A percentile compares a stretch with the other conserved stretches of the same genome.
phyloP scores from a whole-genome alignment of 345 rosid species.

The Corchorus olitorius region DNA sequence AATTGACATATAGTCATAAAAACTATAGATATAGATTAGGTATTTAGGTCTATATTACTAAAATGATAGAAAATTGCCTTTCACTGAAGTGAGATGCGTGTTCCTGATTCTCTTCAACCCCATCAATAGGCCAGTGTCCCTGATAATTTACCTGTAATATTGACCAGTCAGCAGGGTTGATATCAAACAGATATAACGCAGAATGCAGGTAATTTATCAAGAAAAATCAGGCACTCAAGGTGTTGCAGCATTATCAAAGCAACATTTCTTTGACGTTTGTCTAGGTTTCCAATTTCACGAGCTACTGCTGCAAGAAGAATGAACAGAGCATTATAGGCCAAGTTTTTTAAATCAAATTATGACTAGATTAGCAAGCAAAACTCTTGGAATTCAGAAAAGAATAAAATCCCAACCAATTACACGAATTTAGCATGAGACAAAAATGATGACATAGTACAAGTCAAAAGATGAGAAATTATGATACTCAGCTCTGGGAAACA shows the following conservation, averaged over 20 bases:
- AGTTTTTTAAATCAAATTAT: background rate
- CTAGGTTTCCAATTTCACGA: background rate
- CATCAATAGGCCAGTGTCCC: background rate
- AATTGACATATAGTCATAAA: background rate
- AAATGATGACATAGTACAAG: background rate
- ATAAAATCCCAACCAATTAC: background rate
- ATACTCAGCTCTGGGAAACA: background rate
- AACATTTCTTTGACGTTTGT: background rate
- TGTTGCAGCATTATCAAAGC: background rate
- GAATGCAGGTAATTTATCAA: background rate
- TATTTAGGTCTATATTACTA: background rate
- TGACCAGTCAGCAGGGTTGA: background rate
- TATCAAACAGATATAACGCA: background rate
- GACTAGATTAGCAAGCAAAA: background rate
- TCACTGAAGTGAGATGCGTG: background rate
- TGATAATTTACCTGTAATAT: background rate
- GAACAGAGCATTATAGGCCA: background rate
- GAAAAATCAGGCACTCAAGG: background rate
- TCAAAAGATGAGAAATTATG: background rate
- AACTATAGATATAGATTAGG: background rate
- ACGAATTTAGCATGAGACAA: background rate
- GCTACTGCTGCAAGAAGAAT: background rate
- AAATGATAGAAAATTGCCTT: background rate
- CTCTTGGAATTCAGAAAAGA: background rate
- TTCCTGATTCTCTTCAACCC: background rate